Base-by-base conservation (phyloP, 768 basidiomycete genomes). In the Lanmaoa rubissima region DNA sequence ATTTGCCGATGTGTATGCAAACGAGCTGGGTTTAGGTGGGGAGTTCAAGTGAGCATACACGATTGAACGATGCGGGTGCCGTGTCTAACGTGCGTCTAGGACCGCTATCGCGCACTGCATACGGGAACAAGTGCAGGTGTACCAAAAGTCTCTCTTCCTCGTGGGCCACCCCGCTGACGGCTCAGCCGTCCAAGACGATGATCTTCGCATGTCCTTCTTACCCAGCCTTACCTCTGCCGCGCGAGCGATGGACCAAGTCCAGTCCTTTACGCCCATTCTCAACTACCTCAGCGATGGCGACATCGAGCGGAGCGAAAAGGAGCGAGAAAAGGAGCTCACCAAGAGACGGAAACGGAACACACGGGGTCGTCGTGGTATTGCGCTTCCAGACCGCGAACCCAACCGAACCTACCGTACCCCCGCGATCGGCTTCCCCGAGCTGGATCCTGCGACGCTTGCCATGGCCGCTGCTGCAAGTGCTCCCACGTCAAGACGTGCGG, bases 21-120 rank as follows among this genome's bases (percentile, higher is more conserved):
- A 83, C 21, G 97, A 99, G 61, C 75, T 99, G 24, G 97, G 97
- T 5, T 74, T 99, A 26, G 82, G 82, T 28, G 92, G 94, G 9
- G 97, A 99, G 70, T 99, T 98, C 79, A 87, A 81, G 93, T 94
- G 69, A 66, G 90, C 40, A 35, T 38, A 13, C 32, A 16, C 34
- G 3, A 44, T 21, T 10, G 10, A 28, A 47, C 21, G 31, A 38
- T 43, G 48, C 26, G 14, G 10, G 11, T 42, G 39, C 21, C n/a
- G 26, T 41, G n/a, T 36, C 54, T 69, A 24, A 73, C 53, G 10
- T 31, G 3, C 49, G 31, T 52, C n/a, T 62, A 96, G 94, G 69
- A 98, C 95, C 14, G 94, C 94, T 24, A 92, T 99, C 58, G 87
- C 94, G 0, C 96, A 98, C 70, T 88, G 88, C 21, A 98, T 98